Percentiles rank a stretch among this genome's conserved stretches.
Conservation (phyloP, 2,329 filamentous ascomycete genomes). For the Colletotrichum sp. region DNA sequence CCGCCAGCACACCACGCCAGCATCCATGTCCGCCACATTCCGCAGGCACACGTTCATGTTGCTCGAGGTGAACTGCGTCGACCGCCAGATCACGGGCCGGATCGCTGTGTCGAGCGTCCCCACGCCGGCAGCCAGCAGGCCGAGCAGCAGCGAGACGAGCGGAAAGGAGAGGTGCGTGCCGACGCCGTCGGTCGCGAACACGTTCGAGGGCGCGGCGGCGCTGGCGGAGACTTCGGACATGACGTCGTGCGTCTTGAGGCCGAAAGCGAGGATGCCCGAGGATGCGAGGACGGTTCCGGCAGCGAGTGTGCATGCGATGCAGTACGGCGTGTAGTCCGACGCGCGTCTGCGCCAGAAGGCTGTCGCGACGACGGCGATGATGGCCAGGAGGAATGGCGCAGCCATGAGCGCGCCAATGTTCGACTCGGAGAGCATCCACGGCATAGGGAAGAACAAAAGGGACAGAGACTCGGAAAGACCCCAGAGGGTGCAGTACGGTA, state of each 20-base stretch:
- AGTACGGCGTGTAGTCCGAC: conserved; percentile 34
- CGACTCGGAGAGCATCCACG: conserved; percentile 42
- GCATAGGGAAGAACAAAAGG: conserved; percentile 49
- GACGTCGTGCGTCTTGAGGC: conserved; percentile 43
- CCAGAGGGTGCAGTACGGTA: conserved; percentile 54
- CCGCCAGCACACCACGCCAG: conserved; percentile 45
- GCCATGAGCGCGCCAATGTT: conserved; percentile 50
- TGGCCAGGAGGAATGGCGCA: conserved; percentile 47
- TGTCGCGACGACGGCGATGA: conserved; percentile 35
- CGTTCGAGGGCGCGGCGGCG: conserved; percentile 21
- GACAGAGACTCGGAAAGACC: conserved; percentile 50
- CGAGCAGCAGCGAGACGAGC: conserved; percentile 49
- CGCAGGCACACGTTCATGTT: conserved; percentile 51
- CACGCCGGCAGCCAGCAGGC: conserved; percentile 49
- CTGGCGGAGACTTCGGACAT: conserved; percentile 31
- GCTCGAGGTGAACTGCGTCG: conserved; percentile 53
- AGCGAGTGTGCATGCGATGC: conserved; percentile 38
- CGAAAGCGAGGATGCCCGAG: conserved; percentile 49
- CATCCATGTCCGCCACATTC: conserved; percentile 54
- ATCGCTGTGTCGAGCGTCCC: conserved; percentile 44
- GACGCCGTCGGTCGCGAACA: conserved; percentile 31
- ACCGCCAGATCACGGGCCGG: conserved; percentile 48
- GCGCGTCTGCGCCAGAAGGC: conserved; percentile 35
- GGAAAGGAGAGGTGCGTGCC: conserved; percentile 39
- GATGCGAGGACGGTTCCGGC: conserved; percentile 43